Conservation (phyloP, 306 rosid genomes). For the Cucumis melo region DNA sequence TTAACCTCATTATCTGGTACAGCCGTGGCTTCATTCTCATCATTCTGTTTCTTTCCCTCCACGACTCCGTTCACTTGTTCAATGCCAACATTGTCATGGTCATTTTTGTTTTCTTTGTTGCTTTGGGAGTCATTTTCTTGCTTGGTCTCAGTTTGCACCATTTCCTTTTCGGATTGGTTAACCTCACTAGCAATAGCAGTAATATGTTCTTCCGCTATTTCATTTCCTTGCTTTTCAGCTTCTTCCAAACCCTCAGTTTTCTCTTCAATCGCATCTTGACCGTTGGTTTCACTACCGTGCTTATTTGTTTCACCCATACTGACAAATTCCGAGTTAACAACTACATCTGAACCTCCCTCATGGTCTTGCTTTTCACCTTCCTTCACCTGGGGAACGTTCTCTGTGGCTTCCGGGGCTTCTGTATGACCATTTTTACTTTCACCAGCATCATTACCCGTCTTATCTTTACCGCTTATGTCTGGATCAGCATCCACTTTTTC, state of each 20-base stretch:
- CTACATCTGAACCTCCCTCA: not conserved
- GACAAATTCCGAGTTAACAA: not conserved
- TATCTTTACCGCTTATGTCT: not conserved
- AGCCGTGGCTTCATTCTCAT: not conserved
- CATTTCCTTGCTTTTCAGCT: slow-evolving; percentile 12
- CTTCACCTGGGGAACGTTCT: not conserved
- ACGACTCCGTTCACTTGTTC: slow-evolving; percentile 27
- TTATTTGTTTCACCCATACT: not conserved
- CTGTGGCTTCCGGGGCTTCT: slow-evolving; percentile 2
- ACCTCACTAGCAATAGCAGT: slow-evolving; percentile 3
- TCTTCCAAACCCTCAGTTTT: slow-evolving; percentile 17
- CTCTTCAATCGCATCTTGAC: slow-evolving; percentile 1
- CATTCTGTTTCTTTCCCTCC: slow-evolving; percentile 13
- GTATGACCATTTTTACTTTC: slow-evolving; percentile 15
- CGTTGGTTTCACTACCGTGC: not conserved
- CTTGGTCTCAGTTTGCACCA: slow-evolving; percentile 10
- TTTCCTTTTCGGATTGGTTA: slow-evolving; percentile 14
- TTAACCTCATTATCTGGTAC: slow-evolving; percentile 16
- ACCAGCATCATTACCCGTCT: slow-evolving; percentile 9
- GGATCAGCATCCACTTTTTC: slow-evolving; percentile 5
- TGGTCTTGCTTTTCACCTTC: not conserved
- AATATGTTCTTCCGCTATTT: slow-evolving; percentile 15
- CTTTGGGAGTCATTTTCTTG: slow-evolving; percentile 9
- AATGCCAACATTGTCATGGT: slow-evolving; percentile 3
- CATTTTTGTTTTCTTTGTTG: not conserved